Percentiles rank a stretch among this genome's conserved stretches.
Evolutionary conservation across 371 early-diverging fungal genomes (phyloP).

Genomic region (Mortierella sp.): DNA sequence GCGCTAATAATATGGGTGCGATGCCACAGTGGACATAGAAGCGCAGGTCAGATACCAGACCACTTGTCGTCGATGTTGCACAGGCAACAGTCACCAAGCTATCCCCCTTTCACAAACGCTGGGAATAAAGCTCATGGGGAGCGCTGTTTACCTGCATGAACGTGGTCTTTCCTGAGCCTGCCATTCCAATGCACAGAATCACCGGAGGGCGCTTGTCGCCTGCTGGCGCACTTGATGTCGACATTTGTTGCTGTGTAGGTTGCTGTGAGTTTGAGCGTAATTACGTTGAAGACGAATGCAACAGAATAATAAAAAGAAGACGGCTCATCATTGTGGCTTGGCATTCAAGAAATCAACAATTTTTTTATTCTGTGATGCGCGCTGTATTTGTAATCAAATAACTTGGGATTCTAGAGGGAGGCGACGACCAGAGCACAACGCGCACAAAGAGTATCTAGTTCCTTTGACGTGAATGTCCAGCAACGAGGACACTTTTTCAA

Average conservation of each 20-base stretch:
- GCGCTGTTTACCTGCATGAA: slow-evolving; percentile 88
- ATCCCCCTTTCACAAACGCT: not conserved
- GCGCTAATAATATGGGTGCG: slow-evolving; percentile 75
- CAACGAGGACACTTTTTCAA: slow-evolving; percentile 53
- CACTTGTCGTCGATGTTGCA: not conserved
- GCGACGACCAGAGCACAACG: slow-evolving; percentile 39
- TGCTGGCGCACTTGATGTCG: slow-evolving; percentile 15
- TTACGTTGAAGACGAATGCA: too few relatives aligned
- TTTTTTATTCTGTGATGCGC: not conserved
- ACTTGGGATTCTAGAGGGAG: not conserved
- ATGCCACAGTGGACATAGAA: too few relatives aligned
- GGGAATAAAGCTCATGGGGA: not conserved
- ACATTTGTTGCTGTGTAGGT: too few relatives aligned
- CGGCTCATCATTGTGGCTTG: too few relatives aligned
- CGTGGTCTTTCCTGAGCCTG: slow-evolving; percentile 99
- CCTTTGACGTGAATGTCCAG: slow-evolving; percentile 35
- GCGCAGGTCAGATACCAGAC: not conserved
- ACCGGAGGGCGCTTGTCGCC: slow-evolving; percentile 75
- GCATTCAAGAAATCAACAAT: slow-evolving; percentile 7
- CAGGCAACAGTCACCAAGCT: not conserved
- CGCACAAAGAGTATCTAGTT: slow-evolving; percentile 20
- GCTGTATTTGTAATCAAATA: too few relatives aligned
- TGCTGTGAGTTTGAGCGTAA: not conserved
- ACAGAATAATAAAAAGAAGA: not conserved
- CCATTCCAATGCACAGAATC: slow-evolving; percentile 97